Evolutionary conservation across 2,329 filamentous ascomycete genomes (phyloP).

Genomic region (Alternaria infectoria): DNA sequence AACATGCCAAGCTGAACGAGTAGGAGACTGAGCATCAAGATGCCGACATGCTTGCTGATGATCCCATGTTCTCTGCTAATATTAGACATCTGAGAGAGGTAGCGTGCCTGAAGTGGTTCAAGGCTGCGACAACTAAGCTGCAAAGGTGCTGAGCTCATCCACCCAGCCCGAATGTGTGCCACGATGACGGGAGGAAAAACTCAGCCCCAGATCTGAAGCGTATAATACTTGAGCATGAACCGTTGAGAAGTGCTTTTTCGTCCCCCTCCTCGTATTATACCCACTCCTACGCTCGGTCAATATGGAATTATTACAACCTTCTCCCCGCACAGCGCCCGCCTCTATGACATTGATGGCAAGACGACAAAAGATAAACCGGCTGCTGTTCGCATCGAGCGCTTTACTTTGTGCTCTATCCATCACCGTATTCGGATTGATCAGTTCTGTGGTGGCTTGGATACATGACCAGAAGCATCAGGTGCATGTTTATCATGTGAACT

Average conservation of each 20-base stretch:
- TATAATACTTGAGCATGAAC: conserved; percentile 9
- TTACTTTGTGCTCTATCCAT: conserved; percentile 40
- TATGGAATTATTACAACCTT: conserved; percentile 13
- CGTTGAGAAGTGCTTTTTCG: neutral
- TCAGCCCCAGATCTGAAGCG: conserved; percentile 11
- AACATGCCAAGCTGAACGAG: neutral
- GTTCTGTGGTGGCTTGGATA: conserved; percentile 43
- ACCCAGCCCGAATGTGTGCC: conserved; percentile 14
- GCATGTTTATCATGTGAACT: conserved; percentile 28
- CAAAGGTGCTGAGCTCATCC: conserved; percentile 15
- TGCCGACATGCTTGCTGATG: conserved; percentile 6
- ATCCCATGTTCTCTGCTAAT: conserved; percentile 15
- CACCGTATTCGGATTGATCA: conserved; percentile 36
- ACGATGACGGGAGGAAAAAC: conserved; percentile 16
- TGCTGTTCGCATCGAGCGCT: conserved; percentile 29
- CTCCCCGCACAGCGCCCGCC: conserved; percentile 3
- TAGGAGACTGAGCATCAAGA: neutral
- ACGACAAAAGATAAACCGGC: conserved; percentile 12
- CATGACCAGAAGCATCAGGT: conserved; percentile 39
- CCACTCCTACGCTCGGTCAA: neutral
- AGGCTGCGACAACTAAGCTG: conserved; percentile 17
- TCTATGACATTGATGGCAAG: conserved; percentile 10
- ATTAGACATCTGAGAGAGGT: conserved; percentile 3
- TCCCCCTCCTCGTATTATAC: neutral
- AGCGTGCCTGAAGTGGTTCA: conserved; percentile 13